A percentile compares a stretch with the other conserved stretches of the same genome.
Evolutionary conservation across 768 basidiomycete genomes (phyloP).

Genomic region (Mycena filopes): DNA sequence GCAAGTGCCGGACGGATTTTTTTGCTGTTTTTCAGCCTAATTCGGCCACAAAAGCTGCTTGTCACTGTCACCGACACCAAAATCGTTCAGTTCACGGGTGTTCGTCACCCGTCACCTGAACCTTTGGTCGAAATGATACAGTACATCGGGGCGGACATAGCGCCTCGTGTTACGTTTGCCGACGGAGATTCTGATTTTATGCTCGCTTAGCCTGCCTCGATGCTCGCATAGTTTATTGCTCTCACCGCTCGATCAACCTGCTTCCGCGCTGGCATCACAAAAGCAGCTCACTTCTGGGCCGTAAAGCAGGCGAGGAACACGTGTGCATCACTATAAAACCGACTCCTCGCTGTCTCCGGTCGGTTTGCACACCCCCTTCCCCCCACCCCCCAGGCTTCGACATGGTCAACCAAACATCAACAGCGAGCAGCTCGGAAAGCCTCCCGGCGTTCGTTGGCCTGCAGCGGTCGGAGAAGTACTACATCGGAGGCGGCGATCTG

Average conservation of each 20-base stretch:
- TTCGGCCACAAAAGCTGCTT: no score
- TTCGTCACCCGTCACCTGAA: no score
- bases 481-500: conserved; percentile 55
- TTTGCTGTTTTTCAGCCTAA: no score
- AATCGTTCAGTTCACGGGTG: no score
- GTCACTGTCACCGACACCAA: no score
- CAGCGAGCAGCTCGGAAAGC: conserved; percentile 8
- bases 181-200: no score
- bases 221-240: conserved; percentile 25
- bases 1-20: no score
- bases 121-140: no score
- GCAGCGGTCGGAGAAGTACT: conserved; percentile 47
- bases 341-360: conserved; percentile 32
- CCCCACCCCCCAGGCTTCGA: conserved; percentile 31
- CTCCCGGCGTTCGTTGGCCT: conserved; percentile 38
- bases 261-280: conserved; percentile 23
- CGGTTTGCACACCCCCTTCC: conserved; percentile 31
- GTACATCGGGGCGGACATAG: not conserved
- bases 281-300: conserved; percentile 28
- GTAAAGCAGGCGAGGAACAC: conserved; percentile 48
- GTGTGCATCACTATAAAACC: conserved; percentile 41
- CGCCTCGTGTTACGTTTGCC: conserved; percentile 5
- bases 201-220: conserved; percentile 27
- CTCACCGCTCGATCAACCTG: conserved; percentile 4
- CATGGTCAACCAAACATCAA: conserved; percentile 12